Evolutionary conservation across 495 filamentous ascomycete species (phyloP).

Genomic region (Penicillium cosmopolitanum): DNA sequence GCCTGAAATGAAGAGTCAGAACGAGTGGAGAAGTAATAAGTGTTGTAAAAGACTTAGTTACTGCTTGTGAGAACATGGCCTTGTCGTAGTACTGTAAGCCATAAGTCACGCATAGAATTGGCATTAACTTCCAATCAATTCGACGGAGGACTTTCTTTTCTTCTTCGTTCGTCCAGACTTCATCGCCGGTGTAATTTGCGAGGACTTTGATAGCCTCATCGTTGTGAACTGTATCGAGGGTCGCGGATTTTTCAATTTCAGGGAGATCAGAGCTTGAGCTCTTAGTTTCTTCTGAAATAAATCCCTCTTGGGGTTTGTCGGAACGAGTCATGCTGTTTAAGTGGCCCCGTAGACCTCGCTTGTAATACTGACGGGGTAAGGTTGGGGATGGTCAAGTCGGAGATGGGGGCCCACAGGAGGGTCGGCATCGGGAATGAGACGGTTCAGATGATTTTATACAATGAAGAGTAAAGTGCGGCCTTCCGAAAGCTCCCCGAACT

Average conservation of each 20-base stretch:
- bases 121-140: constrained; percentile 52
- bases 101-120: constrained; percentile 35
- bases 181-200: constrained; percentile 43
- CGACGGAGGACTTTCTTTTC: constrained; percentile 47
- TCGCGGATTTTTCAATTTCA: constrained; percentile 14
- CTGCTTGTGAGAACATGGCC: constrained; percentile 52
- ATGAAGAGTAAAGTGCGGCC: background rate
- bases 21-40: constrained; percentile 7
- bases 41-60: constrained; percentile 38
- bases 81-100: constrained; percentile 56
- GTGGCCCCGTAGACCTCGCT: background rate
- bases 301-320: constrained; percentile 14
- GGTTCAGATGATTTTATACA: background rate
- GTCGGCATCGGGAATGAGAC: background rate
- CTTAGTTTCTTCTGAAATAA: constrained; percentile 18
- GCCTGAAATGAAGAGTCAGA: constrained; percentile 31
- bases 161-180: constrained; percentile 46
- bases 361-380: background rate
- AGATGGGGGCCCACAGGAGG: background rate
- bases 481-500: background rate
- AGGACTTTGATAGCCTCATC: constrained; percentile 51
- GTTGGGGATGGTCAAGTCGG: background rate
- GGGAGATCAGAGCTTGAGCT: constrained; percentile 12
- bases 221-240: constrained; percentile 45
- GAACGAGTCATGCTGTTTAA: background rate